Evolutionary conservation across 495 filamentous ascomycete species (phyloP), one percentile per base, ranked within the genome.

Genomic region (Niebla homalea): DNA sequence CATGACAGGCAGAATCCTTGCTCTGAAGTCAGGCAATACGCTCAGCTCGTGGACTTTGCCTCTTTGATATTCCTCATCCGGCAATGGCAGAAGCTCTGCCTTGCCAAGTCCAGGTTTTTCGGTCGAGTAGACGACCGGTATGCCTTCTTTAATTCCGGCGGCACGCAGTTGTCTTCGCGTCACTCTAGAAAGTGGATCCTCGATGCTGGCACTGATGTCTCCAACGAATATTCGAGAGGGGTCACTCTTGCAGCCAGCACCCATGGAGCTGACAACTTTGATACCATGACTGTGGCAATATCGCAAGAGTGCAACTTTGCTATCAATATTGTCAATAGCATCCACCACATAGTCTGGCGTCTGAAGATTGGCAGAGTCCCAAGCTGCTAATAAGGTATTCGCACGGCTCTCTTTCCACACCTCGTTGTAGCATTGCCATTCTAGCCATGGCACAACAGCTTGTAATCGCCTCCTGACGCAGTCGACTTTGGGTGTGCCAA

Each of bases 301-400:
- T 63, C 85, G 78, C 47, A 99, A 71, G 48, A 99, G 63, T 47
- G 85, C 84, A 15, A 97, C 92, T 67, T 99, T 99, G 46, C 87
- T 94, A 20, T 90, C 83, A 52, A 97, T 96, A 63, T 99, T 97
- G 60, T 99, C 92, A 54, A 99, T 99, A 14, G 92, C 94, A 67
- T 99, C 92, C 21, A 99, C 78, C 5, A 99, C 81, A 53, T 81
- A 99, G 58, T 89, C 84, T 2, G 87, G 87, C 57, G 70, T 73
- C 49, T 76, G 78, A 14, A 74, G 77, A 7, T 70, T 73, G n/a
- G 74, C 73, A 1, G 63, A 63, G 32, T 70, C 65, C 80, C 82
- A 84, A 0, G 73, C 65, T 2, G 60, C 77, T 43, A 98, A 67
- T 47, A 94, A 67, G 10, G 57, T 59, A 5, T 79, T 76, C 4